Base-by-base conservation (phyloP, 2,329 filamentous ascomycete genomes). In the Fusarium acutatum region DNA sequence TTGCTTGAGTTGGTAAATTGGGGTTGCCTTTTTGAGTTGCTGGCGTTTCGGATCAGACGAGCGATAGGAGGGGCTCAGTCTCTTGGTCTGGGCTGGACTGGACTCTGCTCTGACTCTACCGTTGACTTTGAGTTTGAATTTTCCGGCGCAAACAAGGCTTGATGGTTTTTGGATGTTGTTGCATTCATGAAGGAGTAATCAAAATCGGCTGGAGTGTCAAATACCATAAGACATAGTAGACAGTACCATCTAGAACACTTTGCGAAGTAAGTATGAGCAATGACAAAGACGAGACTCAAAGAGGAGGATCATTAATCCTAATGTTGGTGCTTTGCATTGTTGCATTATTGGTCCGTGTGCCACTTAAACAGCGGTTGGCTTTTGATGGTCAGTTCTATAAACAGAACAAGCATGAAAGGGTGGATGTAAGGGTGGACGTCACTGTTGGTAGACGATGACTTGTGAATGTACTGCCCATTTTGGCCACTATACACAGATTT, bases 1-100 rank as follows among this genome's bases (percentile, higher is more conserved):
- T 96, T 89, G 93, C 92, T 81, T 94, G 60, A 71, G 47, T 43
- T 43, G 47, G 37, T 54, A 43, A 63, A 44, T 32, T n/a, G 49
- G 65, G 63, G 44, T 58, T 59, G 34, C 28, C 32, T 64, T 63
- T 66, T 58, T 60, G 24, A 52, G 57, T 59, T 54, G 7, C 44
- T 30, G 71, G 72, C 73, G 72, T 75, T 74, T 63, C 60, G 37
- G 53, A 58, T 43, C 20, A 58, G 34, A n/a, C 41, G 26, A 38
- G 50, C 52, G 44, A 35, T 52, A 49, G 46, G 66, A 60, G 54
- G 58, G 34, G 17, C 44, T 47, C 24, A 53, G 35, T 52, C 38
- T 58, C 38, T 22, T 32, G 26, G 43, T 34, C 41, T 44, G 26
- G 43, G 15, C 43, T 46, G 24, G 43, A 26, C 37, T 46, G 22